Evolutionary conservation across 306 rosid genomes (phyloP), one percentile per base, ranked within the genome.

Genomic region (Ammopiptanthus mongolicus): DNA sequence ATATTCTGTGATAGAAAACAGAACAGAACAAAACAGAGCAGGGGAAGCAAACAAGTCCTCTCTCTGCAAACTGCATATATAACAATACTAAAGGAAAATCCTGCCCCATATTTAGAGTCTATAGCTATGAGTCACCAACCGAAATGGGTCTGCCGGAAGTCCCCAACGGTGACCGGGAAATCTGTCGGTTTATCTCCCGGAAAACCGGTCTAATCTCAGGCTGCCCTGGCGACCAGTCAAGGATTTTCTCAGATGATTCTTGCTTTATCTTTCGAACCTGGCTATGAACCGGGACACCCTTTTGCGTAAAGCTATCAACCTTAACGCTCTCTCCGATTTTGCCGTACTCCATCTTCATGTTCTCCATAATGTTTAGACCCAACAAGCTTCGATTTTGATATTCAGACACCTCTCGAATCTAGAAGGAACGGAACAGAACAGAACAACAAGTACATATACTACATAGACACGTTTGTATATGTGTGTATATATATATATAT

Each of bases 201-300:
- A 86, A 79, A 29, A 73, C 74, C 3, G 82, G 83, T 73, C 82
- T 80, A 33, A 80, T 78, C 82, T 86, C 86, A 2, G 85, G 82
- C 34, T 88, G 74, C 28, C 78, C 82, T 2, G 88, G 83, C 46
- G 66, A 46, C 93, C 81, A 51, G 48, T 86, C 90, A 0, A 61
- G 60, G 25, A 70, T 60, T 63, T 84, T 82, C 76, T 84, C 87
- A 8, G 88, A 84, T 80, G 88, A 84, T 82, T 88, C 90, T 80
- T 82, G 84, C 78, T 88, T 86, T 79, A 88, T 88, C 85, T 86
- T 88, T 42, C 80, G 78, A 64, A 88, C 90, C 63, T 88, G 93
- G 76, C 86, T 88, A 33, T 88, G 93, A 78, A 88, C 77, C 0
- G 89, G 86, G 29, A 74, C 75, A 4, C 53, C 79, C 66, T 23